Evolutionary conservation across 2,329 filamentous ascomycete genomes (phyloP), one percentile per base, ranked within the genome.

Genomic region (Nigrospora sphaerica): DNA sequence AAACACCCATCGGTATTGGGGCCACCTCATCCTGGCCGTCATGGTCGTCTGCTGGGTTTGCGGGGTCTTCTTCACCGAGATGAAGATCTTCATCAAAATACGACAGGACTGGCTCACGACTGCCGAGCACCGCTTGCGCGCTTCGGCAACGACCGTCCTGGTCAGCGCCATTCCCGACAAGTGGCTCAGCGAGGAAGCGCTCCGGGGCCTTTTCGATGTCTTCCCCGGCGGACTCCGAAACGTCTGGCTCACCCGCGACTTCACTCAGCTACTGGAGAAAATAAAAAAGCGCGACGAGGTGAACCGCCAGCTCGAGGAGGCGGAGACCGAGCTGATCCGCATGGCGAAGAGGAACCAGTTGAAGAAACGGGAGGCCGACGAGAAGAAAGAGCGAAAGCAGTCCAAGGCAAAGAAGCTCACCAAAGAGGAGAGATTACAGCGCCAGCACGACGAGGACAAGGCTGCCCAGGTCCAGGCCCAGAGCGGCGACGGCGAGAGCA

Each of bases 201-300:
- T 98, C 5, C 78, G 82, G 48, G 86, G 85, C 0, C 73, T 98
- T 0, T 98, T 95, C 58, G 93, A 98, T 62, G 91, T 97, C 1
- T 97, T 96, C 56, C 93, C 93, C 0, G 93, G 93, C 17, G 93
- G 93, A 31, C 85, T 98, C 59, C 81, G 88, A 49, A 97, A 97
- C 55, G 87, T 98, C 40, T 98, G 92, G 91, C 83, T 98, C 57
- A 98, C 96, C 49, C 81, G 92, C 50, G 88, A 98, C 60, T 85
- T 89, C 54, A 88, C 91, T 38, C 77, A 84, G 10, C 76, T 98
- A 12, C 77, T 88, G 40, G 85, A 91, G 50, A 97, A 97, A 62
- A 86, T 97, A 39, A 78, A 87, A 42, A 71, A 81, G 52, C 80
- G 93, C 39, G 81, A 90, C 50, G 69, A 77, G 10, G 70, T 95